Conservation (phyloP, 1,284 basidiomycete genomes). For the Papiliotrema terrestris region DNA sequence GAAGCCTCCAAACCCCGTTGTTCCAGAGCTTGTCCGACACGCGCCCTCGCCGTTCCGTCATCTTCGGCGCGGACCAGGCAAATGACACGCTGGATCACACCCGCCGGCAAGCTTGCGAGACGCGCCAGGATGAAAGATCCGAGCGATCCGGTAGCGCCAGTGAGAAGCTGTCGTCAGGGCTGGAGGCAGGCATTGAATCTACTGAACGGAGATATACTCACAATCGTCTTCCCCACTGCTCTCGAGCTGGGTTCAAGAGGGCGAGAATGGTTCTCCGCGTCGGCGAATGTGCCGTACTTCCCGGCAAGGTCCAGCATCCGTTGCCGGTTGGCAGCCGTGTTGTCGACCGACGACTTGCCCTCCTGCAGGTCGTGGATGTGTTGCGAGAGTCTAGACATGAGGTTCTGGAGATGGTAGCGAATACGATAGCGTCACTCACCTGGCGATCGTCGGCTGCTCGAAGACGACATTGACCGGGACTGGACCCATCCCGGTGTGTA, state of each 20-base stretch:
- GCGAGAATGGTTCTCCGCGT: not conserved
- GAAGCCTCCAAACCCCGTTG: constrained; percentile 14
- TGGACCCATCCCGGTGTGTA: constrained; percentile 22
- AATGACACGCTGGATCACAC: constrained; percentile 26
- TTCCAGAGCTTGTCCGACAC: constrained; percentile 15
- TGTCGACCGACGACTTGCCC: not conserved
- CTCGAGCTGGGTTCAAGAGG: not conserved
- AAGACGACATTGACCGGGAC: constrained; percentile 47
- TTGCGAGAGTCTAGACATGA: constrained; percentile 14
- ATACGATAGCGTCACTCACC: constrained; percentile 12
- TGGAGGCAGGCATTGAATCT: not conserved
- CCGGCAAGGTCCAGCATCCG: constrained; percentile 36
- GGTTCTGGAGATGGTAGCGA: not conserved
- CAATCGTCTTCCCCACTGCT: constrained; percentile 11
- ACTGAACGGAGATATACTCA: constrained; percentile 3
- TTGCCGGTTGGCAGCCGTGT: constrained; percentile 11
- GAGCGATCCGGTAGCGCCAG: constrained; percentile 49
- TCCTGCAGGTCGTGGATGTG: constrained; percentile 22
- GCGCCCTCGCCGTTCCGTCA: constrained; percentile 17
- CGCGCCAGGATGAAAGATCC: constrained; percentile 44
- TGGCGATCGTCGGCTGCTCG: constrained; percentile 38
- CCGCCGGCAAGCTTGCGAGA: constrained; percentile 9
- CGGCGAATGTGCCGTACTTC: constrained; percentile 29
- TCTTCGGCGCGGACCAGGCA: constrained; percentile 45
- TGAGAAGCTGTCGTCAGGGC: constrained; percentile 30